Evolutionary conservation across 2,329 filamentous ascomycete genomes (phyloP).

Genomic region (Leptographium radiaticola): DNA sequence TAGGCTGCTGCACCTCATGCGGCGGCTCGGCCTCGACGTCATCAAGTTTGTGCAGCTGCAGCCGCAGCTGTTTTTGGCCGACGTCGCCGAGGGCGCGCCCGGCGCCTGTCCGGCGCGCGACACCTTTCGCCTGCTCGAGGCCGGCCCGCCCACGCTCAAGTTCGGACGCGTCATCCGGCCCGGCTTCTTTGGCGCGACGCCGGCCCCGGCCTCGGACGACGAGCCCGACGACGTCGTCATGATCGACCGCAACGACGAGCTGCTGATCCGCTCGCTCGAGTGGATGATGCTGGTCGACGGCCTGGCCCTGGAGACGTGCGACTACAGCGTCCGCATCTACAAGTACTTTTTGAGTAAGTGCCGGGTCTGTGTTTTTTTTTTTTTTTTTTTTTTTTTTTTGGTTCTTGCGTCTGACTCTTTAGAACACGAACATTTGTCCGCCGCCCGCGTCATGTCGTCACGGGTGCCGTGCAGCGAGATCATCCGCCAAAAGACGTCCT

Average conservation of each 20-base stretch:
- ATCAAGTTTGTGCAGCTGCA: slow-evolving; percentile 62
- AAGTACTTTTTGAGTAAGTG: slow-evolving; percentile 71
- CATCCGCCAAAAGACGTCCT: slow-evolving; percentile 26
- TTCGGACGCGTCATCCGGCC: slow-evolving; percentile 52
- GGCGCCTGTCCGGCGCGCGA: slow-evolving; percentile 25
- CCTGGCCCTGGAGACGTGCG: slow-evolving; percentile 20
- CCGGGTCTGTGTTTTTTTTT: background rate
- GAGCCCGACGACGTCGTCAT: slow-evolving; percentile 11
- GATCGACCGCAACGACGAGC: slow-evolving; percentile 49
- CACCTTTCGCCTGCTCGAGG: slow-evolving; percentile 38
- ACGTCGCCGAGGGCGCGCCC: slow-evolving; percentile 25
- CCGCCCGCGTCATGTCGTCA: slow-evolving; percentile 39
- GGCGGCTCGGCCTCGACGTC: slow-evolving; percentile 59
- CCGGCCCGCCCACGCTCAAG: slow-evolving; percentile 35
- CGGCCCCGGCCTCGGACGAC: slow-evolving; percentile 32
- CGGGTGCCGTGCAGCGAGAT: slow-evolving; percentile 37
- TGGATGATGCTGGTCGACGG: slow-evolving; percentile 69
- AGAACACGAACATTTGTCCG: slow-evolving; percentile 39
- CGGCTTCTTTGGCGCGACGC: slow-evolving; percentile 56
- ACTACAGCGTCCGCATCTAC: slow-evolving; percentile 55
- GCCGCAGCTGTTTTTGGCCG: slow-evolving; percentile 36
- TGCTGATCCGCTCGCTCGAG: slow-evolving; percentile 66
- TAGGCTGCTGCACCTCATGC: slow-evolving; percentile 60
- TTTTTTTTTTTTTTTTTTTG: slow-evolving; percentile 3
- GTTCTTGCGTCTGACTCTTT: background rate